These are phyloP conservation scores for Hypoxylon crocopeplum DNA, from an alignment of 495 filamentous ascomycete species.

Conservation along the genomic window DNA sequence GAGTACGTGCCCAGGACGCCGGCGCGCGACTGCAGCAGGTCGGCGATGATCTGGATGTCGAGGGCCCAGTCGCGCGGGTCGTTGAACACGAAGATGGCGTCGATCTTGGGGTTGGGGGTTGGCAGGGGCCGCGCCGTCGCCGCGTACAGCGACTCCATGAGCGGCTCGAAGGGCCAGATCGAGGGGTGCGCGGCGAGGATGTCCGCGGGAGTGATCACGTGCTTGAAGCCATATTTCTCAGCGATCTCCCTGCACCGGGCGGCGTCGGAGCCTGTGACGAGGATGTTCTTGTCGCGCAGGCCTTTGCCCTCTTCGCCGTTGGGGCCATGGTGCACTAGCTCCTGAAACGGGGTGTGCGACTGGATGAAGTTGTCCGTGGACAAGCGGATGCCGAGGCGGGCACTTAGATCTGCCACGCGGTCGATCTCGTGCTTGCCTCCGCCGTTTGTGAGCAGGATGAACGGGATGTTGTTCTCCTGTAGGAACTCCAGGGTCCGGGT, in stretches of 20 bases:
- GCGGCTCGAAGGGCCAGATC: conserved; percentile 80
- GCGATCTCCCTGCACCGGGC: conserved; percentile 80
- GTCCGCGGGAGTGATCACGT: conserved; percentile 85
- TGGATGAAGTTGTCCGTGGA: conserved; percentile 75
- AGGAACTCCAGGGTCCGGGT: conserved; percentile 75
- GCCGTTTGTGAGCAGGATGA: conserved; percentile 88
- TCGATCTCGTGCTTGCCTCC: conserved; percentile 79
- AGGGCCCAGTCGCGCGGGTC: conserved; percentile 94
- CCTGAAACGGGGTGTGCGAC: conserved; percentile 81
- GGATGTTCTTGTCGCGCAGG: conserved; percentile 72
- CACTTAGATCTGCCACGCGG: conserved; percentile 72
- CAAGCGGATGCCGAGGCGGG: conserved; percentile 63
- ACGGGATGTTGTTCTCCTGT: conserved; percentile 73
- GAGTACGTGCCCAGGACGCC: conserved; percentile 83
- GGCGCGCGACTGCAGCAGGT: conserved; percentile 75
- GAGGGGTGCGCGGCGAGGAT: conserved; percentile 73
- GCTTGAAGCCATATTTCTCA: conserved; percentile 81
- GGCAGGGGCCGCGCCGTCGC: conserved; percentile 68
- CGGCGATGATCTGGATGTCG: conserved; percentile 81
- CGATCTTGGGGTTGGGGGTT: conserved; percentile 67
- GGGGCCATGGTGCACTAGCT: conserved; percentile 47
- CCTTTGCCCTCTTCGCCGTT: conserved; percentile 32
- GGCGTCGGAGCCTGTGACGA: conserved; percentile 83
- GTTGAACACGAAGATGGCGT: conserved; percentile 88
- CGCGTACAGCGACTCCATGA: conserved; percentile 66